phyloP scores from a whole-genome alignment of 768 basidiomycete genomes.

The Sarcomyxa edulis region DNA sequence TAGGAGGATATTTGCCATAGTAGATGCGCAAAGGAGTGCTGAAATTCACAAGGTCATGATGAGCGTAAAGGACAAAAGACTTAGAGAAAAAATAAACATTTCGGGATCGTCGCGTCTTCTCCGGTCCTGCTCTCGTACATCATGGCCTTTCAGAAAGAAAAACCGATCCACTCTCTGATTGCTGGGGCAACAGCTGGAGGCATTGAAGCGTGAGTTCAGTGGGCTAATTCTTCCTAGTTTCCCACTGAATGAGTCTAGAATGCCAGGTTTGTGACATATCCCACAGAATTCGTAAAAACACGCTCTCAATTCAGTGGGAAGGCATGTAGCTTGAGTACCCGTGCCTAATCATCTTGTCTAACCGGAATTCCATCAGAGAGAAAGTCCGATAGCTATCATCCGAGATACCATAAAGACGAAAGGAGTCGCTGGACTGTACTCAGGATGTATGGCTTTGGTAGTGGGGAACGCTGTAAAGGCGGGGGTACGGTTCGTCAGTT shows the following conservation, averaged over 20 bases:
- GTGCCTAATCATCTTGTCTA: neutral
- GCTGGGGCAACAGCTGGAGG: slow-evolving; percentile 93
- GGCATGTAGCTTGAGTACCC: slow-evolving; percentile 28
- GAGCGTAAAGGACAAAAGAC: neutral
- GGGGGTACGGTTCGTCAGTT: slow-evolving; percentile 91
- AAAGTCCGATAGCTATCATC: slow-evolving; percentile 72
- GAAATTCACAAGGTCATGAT: slow-evolving; percentile 6
- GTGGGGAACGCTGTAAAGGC: slow-evolving; percentile 92
- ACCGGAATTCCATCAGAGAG: slow-evolving; percentile 31
- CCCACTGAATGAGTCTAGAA: slow-evolving; percentile 30
- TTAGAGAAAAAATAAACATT: neutral
- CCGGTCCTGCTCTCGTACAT: slow-evolving; percentile 7
- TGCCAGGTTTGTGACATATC: slow-evolving; percentile 77
- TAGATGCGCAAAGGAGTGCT: neutral
- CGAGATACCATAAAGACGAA: slow-evolving; percentile 66
- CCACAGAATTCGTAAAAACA: slow-evolving; percentile 91
- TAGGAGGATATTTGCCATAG: slow-evolving; percentile 36
- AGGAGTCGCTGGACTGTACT: slow-evolving; percentile 86
- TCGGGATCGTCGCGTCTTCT: neutral
- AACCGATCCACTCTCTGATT: slow-evolving; percentile 79
- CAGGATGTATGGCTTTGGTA: slow-evolving; percentile 85
- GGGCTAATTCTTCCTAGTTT: neutral
- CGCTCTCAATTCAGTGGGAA: slow-evolving; percentile 87
- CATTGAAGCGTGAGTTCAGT: slow-evolving; percentile 75
- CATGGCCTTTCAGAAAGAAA: slow-evolving; percentile 64